Base-by-base conservation (phyloP, 345 rosid genomes). In the Conringia planisiliqua region DNA sequence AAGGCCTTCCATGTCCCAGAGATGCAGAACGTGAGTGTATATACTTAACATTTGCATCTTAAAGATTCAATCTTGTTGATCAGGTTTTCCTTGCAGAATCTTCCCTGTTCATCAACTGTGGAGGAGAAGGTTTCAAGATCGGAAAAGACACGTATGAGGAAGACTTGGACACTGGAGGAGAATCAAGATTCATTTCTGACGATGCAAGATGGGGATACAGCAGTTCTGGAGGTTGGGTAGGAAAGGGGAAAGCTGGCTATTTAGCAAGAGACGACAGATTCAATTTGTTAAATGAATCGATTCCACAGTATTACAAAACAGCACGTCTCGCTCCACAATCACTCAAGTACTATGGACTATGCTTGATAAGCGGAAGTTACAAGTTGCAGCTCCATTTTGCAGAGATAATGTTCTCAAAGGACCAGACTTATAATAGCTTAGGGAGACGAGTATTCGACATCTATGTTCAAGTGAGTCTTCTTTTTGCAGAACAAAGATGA, bases 381-480 rank as follows among this genome's bases (percentile, higher is more conserved):
- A 87, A 78, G 43, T 88, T 92, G 20, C 63, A 70, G 46, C 97
- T 95, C 38, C 90, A 92, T 76, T 95, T 95, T 73, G 92, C 99
- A 14, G 99, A 95, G 80, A 90, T 95, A 33, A 88, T 85, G 89
- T 92, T 66, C 68, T 63, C 93, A 1, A 14, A 83, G 61, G 85
- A 85, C 35, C 55, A 75, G 75, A 76, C 79, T 7, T 95, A 47
- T 71, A 75, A 52, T 56, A 95, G 99, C 82, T 72, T 85, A 6
- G 97, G 99, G 12, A 79, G 64, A 47, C 87, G 99, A 48, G 38
- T 83, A 29, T 95, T 95, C 51, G 97, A 95, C 66, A 85, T 90
- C 10, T 82, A 90, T 6, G 83, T 95, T 57, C 97, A 95, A 76
- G 98, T 91, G 72, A 80, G 89, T 60, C 2, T 52, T 22, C 2